Base-by-base conservation (phyloP, 192 early-diverging fungal genomes). In the Rhizophagus clarus region DNA sequence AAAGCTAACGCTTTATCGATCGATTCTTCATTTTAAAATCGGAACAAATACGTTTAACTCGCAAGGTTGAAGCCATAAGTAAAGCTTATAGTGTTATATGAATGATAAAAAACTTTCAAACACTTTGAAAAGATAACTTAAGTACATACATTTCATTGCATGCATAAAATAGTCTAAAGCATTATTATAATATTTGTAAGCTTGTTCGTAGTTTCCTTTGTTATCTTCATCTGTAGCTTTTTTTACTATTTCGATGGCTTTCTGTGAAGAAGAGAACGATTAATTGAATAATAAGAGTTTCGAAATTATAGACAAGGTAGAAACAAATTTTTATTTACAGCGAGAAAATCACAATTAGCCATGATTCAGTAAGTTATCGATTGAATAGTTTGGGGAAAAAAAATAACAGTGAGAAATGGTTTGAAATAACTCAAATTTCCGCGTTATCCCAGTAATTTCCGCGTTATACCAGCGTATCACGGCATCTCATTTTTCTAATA, bases 141-240 rank as follows among this genome's bases (percentile, higher is more conserved):
- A 70, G 17, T 56, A 85, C 85, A 82, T 86, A 95, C 95, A 98
- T 91, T 98, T 98, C 79, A 99, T 91, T 10, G 96, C 97, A 10
- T 91, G 92, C 88, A 96, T 86, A 80, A 98, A 99, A 84, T 95
- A 97, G 77, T 99, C 96, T n/a, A 99, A 88, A 3, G 93, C 89
- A 82, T 94, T 94, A 73, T 89, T 88, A 85, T 99, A 99, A 75
- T 90, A 90, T 77, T 91, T 94, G 85, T 97, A 95, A 12, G 97
- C 97, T 69, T 95, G 93, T 68, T 95, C 94, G 80, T 94, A 97
- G 87, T 97, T 95, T 22, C 89, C 93, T 49, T 93, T 93, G 47
- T 84, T 90, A 87, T 98, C 97, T 80, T 97, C 96, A 64, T 97
- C 95, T 0, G 95, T 97, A 17, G 97, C 97, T 80, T 92, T 90